A percentile compares a stretch with the other conserved stretches of the same genome.
Conservation (phyloP, 2,329 filamentous ascomycete species). For the Rutstroemia sp. region DNA sequence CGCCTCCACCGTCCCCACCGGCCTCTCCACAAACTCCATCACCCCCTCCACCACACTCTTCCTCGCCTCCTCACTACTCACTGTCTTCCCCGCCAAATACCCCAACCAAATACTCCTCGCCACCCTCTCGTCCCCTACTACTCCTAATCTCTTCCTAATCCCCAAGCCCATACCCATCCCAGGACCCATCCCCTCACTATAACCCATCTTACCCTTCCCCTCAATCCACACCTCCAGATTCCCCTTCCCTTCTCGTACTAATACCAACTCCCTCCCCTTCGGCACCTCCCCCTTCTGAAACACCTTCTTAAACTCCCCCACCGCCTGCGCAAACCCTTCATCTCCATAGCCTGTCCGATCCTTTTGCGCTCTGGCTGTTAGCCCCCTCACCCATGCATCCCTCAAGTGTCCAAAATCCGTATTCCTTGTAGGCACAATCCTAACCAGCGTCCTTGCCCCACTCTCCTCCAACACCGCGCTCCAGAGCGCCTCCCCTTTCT, state of each 20-base stretch:
- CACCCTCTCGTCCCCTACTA: conserved; percentile 70
- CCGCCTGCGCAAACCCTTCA: conserved; percentile 66
- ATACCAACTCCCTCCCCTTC: conserved; percentile 69
- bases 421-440: conserved; percentile 83
- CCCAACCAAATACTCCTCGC: conserved; percentile 80
- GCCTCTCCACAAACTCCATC: conserved; percentile 80
- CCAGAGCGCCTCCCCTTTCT: conserved; percentile 67
- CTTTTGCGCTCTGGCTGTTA: conserved; percentile 63
- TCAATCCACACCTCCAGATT: conserved; percentile 61
- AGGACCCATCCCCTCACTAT: too few relatives aligned
- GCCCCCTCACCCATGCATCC: conserved; percentile 82
- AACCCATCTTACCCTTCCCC: conserved; percentile 28
- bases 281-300: conserved; percentile 76
- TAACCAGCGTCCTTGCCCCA: conserved; percentile 67
- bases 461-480: conserved; percentile 57
- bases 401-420: conserved; percentile 91
- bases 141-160: conserved; percentile 50
- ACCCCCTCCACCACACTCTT: conserved; percentile 80
- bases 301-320: conserved; percentile 72
- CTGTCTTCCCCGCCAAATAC: conserved; percentile 79
- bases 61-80: conserved; percentile 76
- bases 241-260: conserved; percentile 61
- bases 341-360: conserved; percentile 47
- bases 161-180: too few relatives aligned
- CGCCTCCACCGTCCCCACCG: conserved; percentile 77